phyloP scores from a whole-genome alignment of 768 basidiomycete species.

The Suillus cothurnatus region DNA sequence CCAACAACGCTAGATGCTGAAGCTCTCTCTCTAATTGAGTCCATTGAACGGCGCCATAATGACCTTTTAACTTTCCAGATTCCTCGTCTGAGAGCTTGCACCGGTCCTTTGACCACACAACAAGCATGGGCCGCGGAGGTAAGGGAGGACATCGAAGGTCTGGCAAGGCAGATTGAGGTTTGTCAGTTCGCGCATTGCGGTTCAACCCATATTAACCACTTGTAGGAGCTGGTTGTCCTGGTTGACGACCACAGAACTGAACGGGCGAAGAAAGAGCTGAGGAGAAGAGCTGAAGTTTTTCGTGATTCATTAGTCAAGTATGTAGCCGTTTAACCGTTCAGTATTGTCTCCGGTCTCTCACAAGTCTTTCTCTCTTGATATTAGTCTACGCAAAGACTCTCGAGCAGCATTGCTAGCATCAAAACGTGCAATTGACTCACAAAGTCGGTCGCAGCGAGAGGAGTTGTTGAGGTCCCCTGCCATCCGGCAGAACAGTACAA shows the following conservation, averaged over 20 bases:
- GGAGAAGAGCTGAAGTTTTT: conserved; percentile 51
- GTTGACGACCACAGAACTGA: conserved; percentile 73
- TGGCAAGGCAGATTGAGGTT: conserved; percentile 72
- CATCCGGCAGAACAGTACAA: conserved; percentile 44
- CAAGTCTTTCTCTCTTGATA: not conserved
- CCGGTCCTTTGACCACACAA: conserved; percentile 69
- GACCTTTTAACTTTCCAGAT: conserved; percentile 75
- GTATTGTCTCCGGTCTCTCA: conserved; percentile 3
- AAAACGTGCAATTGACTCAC: conserved; percentile 71
- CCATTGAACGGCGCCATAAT: conserved; percentile 53
- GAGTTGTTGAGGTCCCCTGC: conserved; percentile 64
- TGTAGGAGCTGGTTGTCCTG: conserved; percentile 64
- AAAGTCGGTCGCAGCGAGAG: conserved; percentile 58
- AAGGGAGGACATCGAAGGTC: conserved; percentile 69
- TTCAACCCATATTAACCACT: not conserved
- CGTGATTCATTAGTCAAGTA: conserved; percentile 53
- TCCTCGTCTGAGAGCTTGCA: conserved; percentile 69
- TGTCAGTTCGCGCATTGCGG: not conserved
- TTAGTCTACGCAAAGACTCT: conserved; percentile 61
- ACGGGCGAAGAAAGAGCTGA: conserved; percentile 51
- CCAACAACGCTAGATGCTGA: conserved; percentile 56
- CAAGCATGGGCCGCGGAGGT: conserved; percentile 76
- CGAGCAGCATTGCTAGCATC: conserved; percentile 72
- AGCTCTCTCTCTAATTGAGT: conserved; percentile 49
- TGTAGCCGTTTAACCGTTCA: conserved; percentile 21